A percentile compares a stretch with the other conserved stretches of the same genome.
phyloP scores from a whole-genome alignment of 306 rosid genomes.

The Glycine latifolia region DNA sequence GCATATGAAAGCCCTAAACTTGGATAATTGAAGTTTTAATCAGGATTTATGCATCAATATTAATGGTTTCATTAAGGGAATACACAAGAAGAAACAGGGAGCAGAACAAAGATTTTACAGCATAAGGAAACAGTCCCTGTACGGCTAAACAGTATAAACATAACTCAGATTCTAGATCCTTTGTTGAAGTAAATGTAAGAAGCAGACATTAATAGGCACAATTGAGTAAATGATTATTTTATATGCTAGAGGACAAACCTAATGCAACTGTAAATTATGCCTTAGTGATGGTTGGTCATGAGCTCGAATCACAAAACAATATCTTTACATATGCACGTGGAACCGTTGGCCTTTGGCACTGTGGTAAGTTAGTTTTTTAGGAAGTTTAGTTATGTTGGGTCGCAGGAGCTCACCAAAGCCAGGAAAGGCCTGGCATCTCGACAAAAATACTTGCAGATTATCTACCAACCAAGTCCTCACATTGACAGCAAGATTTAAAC shows the following conservation, averaged over 20 bases:
- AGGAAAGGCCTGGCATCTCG: neutral
- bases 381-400: neutral
- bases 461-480: too few species aligned
- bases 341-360: too few species aligned
- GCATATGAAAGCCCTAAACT: neutral
- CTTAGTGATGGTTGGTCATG: too few species aligned
- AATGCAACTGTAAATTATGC: too few species aligned
- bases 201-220: neutral
- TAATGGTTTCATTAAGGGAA: neutral
- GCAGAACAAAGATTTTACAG: neutral
- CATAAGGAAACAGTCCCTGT: neutral
- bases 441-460: neutral
- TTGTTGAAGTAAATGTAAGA: neutral
- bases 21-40: neutral
- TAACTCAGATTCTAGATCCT: slow-evolving; percentile 1
- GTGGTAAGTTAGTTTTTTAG: neutral
- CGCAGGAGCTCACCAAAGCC: neutral
- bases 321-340: too few species aligned
- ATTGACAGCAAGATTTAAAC: too few species aligned
- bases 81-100: neutral
- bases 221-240: neutral
- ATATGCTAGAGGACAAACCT: neutral
- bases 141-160: neutral
- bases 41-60: neutral
- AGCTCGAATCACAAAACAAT: too few species aligned